Evolutionary conservation across 164 flowering plant species (phyloP), one percentile per base, ranked within the genome.

Genomic region (Brasenia schreberi): DNA sequence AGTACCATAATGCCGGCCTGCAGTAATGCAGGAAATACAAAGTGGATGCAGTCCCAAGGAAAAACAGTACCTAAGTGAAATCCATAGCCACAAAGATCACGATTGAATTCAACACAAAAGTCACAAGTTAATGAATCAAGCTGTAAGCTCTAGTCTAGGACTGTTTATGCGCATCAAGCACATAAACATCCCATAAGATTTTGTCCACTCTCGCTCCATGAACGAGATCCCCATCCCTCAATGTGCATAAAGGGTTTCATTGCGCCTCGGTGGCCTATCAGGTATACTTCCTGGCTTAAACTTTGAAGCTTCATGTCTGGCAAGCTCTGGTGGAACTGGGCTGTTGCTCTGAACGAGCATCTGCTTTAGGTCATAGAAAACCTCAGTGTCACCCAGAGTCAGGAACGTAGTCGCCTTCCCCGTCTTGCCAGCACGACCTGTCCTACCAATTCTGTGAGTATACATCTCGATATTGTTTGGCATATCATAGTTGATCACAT

Each of bases 351-450:
- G 92, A 59, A 79, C 73, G 67, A 92, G 92, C 97, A 86, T 92
- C 78, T 87, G 96, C 78, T 92, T 92, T 52, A 92, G 87, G 79
- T 92, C 96, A 76, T 86, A 92, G 66, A 92, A 92, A 5, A 92
- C 98, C 16, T 92, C 95, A 18, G 85, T 77, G 72, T 92, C 96
- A 56, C 81, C 83, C 53, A 89, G 64, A 62, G 97, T 92, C 83
- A 91, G 78, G 76, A 87, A 91, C 18, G 96, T 89, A 19, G 96
- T 87, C 9, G 97, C 97, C 62, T 83, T 82, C 76, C 98, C 98
- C 0, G 90, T 85, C 79, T 92, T 92, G 49, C 98, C 96, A 11
- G 98, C 98, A 78, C 96, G 90, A 1, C 98, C 98, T 59, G 98
- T 92, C 62, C 98, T 77, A 45, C 98, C 95, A 77, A 91, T 91